Base-by-base conservation (phyloP, 176 grass and related monocot genomes). In the Oryza punctata region DNA sequence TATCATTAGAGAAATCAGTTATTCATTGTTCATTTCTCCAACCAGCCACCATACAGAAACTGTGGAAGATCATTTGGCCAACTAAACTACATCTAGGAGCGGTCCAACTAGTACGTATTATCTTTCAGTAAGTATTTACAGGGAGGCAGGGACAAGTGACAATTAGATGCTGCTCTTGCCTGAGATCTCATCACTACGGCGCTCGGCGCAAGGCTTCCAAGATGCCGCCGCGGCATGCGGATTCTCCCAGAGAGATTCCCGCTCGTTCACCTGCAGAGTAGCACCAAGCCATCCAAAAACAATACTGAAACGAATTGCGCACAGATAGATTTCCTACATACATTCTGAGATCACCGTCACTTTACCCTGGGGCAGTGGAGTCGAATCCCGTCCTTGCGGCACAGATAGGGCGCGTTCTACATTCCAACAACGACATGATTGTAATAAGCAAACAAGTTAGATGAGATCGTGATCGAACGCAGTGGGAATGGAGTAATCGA, bases 141-240 rank as follows among this genome's bases (percentile, higher is more conserved):
- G 11, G 45, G 68, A 41, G 10, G 40, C 40, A 41, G 2, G 10
- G 9, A 41, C 40, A 41, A 11, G 11, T 10, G 40, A 67, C 15
- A 27, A 13, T 38, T 10, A 27, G 28, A 68, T 76, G 18, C 6
- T 78, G 35, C 52, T 87, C 79, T 89, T 94, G 80, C 96, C 96
- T 87, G 96, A 89, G 26, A 96, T 83, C 74, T 92, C 96, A 15
- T 92, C 76, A 0, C 72, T 67, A 21, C 67, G 87, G 4, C 83
- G 91, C 83, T 99, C 89, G 38, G 93, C 93, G 18, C 96, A 99
- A 12, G 96, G 96, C 49, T 94, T 98, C 96, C 96, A 96, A 21
- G 96, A 96, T 33, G 85, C 89, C 21, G 93, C 86, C 0, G 93
- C 85, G 1, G 93, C 91, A 41, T 90, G 87, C 4, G 91, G 96